A percentile compares a stretch with the other conserved stretches of the same genome.
Evolutionary conservation across 1,284 basidiomycete species (phyloP).

Genomic region (Cryptococcus sp.): DNA sequence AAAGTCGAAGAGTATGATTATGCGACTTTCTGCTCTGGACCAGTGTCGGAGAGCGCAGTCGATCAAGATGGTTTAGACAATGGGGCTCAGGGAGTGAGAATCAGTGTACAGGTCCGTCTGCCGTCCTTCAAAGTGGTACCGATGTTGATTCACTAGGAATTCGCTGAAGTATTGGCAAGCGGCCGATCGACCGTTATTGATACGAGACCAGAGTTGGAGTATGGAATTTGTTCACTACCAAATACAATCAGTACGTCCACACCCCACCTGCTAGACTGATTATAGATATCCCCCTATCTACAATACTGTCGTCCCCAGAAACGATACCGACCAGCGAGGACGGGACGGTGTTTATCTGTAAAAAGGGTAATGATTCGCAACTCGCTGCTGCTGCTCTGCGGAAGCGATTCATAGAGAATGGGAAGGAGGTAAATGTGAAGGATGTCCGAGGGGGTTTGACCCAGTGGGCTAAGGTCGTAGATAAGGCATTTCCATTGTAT

Average conservation of each 20-base stretch:
- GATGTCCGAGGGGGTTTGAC: slow-evolving; percentile 74
- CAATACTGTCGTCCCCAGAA: slow-evolving; percentile 27
- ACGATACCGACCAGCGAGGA: slow-evolving; percentile 22
- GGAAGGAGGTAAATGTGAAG: slow-evolving; percentile 53
- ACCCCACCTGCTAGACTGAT: not conserved
- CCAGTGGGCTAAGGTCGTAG: slow-evolving; percentile 69
- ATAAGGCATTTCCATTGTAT: slow-evolving; percentile 71
- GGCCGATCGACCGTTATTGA: slow-evolving; percentile 59
- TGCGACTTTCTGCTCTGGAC: slow-evolving; percentile 68
- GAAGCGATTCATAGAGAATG: slow-evolving; percentile 50
- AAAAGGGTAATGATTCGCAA: slow-evolving; percentile 90
- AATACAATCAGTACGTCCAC: slow-evolving; percentile 67
- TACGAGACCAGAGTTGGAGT: slow-evolving; percentile 76
- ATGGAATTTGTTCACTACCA: slow-evolving; percentile 76
- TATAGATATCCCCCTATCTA: slow-evolving; percentile 40
- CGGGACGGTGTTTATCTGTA: slow-evolving; percentile 64
- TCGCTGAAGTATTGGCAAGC: slow-evolving; percentile 8
- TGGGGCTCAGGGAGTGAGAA: slow-evolving; percentile 38
- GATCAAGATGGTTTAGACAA: slow-evolving; percentile 19
- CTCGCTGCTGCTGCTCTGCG: slow-evolving; percentile 68
- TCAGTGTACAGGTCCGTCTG: slow-evolving; percentile 17
- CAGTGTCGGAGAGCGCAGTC: slow-evolving; percentile 9
- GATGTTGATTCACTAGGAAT: slow-evolving; percentile 16
- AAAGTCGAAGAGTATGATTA: slow-evolving; percentile 55
- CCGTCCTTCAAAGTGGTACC: not conserved